Percentiles rank a stretch among this genome's conserved stretches.
Evolutionary conservation across 1,284 basidiomycete species (phyloP).

Genomic region (Rhodotorula sp.): DNA sequence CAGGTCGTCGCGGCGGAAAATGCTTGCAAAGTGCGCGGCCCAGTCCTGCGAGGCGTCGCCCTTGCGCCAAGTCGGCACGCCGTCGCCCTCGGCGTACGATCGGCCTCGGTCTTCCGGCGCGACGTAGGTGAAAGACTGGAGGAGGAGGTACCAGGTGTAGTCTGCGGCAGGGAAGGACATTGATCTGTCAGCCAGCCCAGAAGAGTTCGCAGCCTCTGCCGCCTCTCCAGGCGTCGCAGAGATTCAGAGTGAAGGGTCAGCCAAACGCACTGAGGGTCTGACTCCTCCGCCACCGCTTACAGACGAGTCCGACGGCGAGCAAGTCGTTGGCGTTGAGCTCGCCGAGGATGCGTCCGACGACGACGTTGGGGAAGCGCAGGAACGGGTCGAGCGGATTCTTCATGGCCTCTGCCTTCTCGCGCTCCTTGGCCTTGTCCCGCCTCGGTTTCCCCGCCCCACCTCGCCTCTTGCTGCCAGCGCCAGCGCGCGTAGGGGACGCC

Average conservation of each 20-base stretch:
- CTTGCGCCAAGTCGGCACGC: conserved; percentile 33
- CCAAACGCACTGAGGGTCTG: conserved; percentile 33
- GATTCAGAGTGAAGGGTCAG: neutral
- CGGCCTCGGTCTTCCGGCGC: conserved; percentile 18
- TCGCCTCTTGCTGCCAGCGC: neutral
- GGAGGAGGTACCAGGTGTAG: conserved; percentile 39
- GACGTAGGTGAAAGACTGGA: conserved; percentile 30
- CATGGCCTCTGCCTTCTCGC: conserved; percentile 30
- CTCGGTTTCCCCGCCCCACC: conserved; percentile 37
- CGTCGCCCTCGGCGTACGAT: conserved; percentile 24
- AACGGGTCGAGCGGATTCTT: conserved; percentile 35
- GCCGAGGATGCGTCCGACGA: conserved; percentile 32
- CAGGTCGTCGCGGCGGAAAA: conserved; percentile 30
- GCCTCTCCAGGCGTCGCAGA: neutral
- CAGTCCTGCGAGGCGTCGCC: conserved; percentile 36
- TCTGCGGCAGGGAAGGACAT: conserved; percentile 17
- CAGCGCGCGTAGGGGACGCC: conserved; percentile 16
- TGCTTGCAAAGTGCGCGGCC: conserved; percentile 35
- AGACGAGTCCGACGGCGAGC: conserved; percentile 23
- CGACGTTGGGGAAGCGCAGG: conserved; percentile 30
- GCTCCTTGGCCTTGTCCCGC: conserved; percentile 39
- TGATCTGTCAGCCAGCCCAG: neutral
- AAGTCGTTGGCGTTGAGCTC: conserved; percentile 26
- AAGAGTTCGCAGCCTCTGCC: neutral
- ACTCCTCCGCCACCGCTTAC: conserved; percentile 34